Evolutionary conservation across 2,329 filamentous ascomycete species (phyloP).

Genomic region (Metarhizium anisopliae): DNA sequence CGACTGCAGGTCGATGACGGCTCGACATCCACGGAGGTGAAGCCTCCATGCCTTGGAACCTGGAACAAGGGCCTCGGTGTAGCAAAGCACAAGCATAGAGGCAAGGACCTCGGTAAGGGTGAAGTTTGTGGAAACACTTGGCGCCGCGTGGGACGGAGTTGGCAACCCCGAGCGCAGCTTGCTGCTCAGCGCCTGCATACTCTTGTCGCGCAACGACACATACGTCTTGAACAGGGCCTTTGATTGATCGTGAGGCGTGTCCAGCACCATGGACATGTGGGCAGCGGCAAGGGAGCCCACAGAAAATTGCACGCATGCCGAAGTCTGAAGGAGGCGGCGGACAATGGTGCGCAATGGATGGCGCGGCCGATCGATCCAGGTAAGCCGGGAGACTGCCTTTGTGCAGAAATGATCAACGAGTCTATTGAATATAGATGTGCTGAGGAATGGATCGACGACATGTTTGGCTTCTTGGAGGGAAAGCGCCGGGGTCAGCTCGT

Average conservation of each 20-base stretch:
- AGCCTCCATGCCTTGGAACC: conserved; percentile 6
- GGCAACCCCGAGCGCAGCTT: conserved; percentile 2
- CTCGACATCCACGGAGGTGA: conserved; percentile 7
- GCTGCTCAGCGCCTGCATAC: conserved; percentile 1
- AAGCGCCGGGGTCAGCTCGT: neutral
- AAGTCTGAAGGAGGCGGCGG: conserved; percentile 6
- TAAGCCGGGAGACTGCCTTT: conserved; percentile 11
- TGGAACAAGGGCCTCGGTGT: conserved; percentile 7
- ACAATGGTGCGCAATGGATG: conserved; percentile 11
- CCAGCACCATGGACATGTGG: conserved; percentile 5
- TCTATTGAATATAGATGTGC: conserved; percentile 7
- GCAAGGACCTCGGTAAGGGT: conserved; percentile 3
- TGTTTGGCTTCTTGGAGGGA: neutral
- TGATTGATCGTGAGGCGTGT: neutral
- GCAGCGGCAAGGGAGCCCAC: conserved; percentile 6
- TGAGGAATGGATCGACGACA: neutral
- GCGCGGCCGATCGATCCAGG: conserved; percentile 13
- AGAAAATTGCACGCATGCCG: conserved; percentile 10
- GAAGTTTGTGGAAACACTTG: neutral
- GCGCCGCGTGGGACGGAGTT: neutral
- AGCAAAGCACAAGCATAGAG: conserved; percentile 8
- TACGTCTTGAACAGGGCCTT: conserved; percentile 1
- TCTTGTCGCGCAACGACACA: conserved; percentile 2
- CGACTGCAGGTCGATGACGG: conserved; percentile 1
- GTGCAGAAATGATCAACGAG: conserved; percentile 12